Conservation (phyloP, 2,329 filamentous ascomycete genomes). For the Fusarium xyrophilum region DNA sequence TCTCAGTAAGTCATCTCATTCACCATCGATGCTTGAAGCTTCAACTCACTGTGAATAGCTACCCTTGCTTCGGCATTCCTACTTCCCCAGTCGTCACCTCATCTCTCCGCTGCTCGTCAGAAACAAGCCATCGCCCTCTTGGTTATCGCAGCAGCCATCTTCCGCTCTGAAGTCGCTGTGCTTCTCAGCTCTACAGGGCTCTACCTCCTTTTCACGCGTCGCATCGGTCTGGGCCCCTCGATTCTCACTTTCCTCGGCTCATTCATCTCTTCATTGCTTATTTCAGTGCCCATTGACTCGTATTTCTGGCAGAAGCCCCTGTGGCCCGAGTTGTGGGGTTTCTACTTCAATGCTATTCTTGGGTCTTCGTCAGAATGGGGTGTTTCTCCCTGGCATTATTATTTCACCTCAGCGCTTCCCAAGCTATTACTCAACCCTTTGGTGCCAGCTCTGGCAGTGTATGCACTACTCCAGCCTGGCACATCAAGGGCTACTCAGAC, state of each 20-base stretch:
- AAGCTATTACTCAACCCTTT: constrained; percentile 84
- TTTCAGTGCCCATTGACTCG: constrained; percentile 81
- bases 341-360: constrained; percentile 88
- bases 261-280: constrained; percentile 67
- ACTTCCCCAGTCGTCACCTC: constrained; percentile 45
- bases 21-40: background rate
- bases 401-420: constrained; percentile 82
- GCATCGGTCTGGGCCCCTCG: constrained; percentile 63
- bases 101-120: constrained; percentile 52
- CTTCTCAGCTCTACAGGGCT: constrained; percentile 73
- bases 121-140: constrained; percentile 75
- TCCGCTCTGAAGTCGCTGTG: constrained; percentile 87
- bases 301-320: constrained; percentile 90
- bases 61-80: constrained; percentile 67
- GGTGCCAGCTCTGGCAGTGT: constrained; percentile 61
- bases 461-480: constrained; percentile 58
- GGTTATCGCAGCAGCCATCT: constrained; percentile 81
- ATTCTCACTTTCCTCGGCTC: constrained; percentile 71
- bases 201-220: constrained; percentile 65
- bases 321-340: constrained; percentile 90
- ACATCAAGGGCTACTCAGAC: constrained; percentile 53
- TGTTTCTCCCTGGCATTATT: constrained; percentile 83
- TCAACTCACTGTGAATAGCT: constrained; percentile 52
- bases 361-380: constrained; percentile 90
- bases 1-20: constrained; percentile 65